Percentiles rank a stretch among this genome's conserved stretches.
Evolutionary conservation across 306 rosid species (phyloP).

Genomic region (Vigna mungo): DNA sequence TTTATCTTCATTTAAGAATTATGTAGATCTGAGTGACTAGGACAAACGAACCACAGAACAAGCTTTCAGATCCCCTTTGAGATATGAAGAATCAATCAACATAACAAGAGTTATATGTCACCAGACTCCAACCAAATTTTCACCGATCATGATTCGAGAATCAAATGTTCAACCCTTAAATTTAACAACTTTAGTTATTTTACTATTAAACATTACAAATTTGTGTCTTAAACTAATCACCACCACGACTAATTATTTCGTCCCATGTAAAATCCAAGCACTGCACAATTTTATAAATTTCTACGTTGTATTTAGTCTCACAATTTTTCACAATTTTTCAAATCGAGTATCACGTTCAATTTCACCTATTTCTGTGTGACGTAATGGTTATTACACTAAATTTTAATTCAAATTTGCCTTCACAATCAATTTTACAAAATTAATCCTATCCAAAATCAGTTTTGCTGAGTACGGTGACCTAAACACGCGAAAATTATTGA

Average conservation of each 20-base stretch:
- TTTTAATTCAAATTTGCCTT: neutral
- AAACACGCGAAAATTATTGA: neutral
- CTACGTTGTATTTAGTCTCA: neutral
- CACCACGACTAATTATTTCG: conserved; percentile 4
- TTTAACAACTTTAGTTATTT: neutral
- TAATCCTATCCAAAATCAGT: neutral
- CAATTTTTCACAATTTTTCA: too few relatives aligned
- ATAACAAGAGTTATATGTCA: neutral
- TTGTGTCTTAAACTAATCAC: neutral
- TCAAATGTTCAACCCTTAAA: neutral
- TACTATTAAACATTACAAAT: neutral
- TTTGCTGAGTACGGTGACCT: neutral
- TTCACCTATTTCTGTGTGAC: neutral
- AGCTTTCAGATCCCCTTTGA: neutral
- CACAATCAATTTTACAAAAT: neutral
- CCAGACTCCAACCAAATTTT: neutral
- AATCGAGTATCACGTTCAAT: too few relatives aligned
- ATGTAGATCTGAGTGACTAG: neutral
- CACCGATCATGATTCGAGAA: neutral
- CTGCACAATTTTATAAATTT: neutral
- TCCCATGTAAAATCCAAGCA: conserved; percentile 20
- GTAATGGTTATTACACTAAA: neutral
- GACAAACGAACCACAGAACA: neutral
- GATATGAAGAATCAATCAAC: neutral
- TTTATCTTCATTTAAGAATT: neutral